Base-by-base conservation (phyloP, 352 stramenopile genomes). In the Globisporangium yorkense region DNA sequence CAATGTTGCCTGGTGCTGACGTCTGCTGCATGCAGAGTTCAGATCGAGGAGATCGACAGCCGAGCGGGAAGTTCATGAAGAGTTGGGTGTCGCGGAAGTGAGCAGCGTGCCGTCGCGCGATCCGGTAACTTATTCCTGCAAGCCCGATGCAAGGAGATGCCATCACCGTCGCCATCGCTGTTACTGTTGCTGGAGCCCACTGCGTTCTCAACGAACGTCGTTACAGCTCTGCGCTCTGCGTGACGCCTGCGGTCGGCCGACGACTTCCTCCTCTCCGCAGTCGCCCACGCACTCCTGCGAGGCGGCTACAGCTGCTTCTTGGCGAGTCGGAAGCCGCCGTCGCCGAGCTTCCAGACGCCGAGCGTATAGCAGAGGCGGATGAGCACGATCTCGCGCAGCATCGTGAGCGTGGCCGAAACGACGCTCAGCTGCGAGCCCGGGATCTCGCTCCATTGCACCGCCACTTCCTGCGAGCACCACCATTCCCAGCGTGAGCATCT, bases 381-480 rank as follows among this genome's bases (percentile, higher is more conserved):
- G 52, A 93, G 78, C 35, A 97, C 62, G 61, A 98, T 94, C 59
- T 98, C 92, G 20, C 92, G 84, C 31, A 97, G 70, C 89, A 98
- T 98, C 27, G 83, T 92, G 33, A 97, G 72, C 10, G 87, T 92
- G 12, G 91, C 92, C 1, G 72, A 81, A 56, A 97, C 67, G 24
- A 97, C 77, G 66, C 87, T 94, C 7, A 97, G 67, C 52, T 97
- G 97, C 55, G 84, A 96, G 15, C 91, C 92, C 8, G 89, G 86
- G 29, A 98, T 76, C 66, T 98, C 92, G 10, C 77, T 75, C 92
- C 92, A 98, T 54, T 93, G 80, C 31, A 98, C 92, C 2, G 92
- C 77, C 0, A 98, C 88, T 65, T 98, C 89, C 85, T 96, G 67
- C 43, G 71, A 67, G 51, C 51, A 57, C 44, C 27, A 53, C 2